Conservation (phyloP, 2,329 filamentous ascomycete species). For the Calonectria pauciramosa region DNA sequence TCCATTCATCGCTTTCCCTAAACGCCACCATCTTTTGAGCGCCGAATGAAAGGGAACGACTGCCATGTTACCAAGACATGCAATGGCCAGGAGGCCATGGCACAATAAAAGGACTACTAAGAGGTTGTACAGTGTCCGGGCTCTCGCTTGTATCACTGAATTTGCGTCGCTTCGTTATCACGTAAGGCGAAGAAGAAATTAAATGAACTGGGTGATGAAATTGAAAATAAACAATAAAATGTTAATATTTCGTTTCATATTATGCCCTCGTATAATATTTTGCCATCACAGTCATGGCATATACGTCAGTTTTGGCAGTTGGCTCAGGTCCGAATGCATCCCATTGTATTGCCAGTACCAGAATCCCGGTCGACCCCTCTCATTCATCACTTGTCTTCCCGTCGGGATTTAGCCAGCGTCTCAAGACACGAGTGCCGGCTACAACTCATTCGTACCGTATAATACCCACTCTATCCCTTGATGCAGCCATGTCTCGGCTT, state of each 20-base stretch:
- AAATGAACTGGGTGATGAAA: neutral
- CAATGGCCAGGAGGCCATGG: neutral
- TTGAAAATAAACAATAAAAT: neutral
- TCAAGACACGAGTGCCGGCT: neutral
- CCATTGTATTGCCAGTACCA: neutral
- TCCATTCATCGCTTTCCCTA: constrained; percentile 12
- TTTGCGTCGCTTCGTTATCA: neutral
- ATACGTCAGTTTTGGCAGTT: neutral
- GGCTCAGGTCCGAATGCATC: neutral
- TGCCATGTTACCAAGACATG: neutral
- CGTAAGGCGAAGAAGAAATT: neutral
- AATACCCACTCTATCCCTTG: neutral
- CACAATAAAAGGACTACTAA: neutral
- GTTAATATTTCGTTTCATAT: neutral
- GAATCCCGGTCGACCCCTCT: neutral
- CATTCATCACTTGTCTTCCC: neutral
- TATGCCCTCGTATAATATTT: neutral
- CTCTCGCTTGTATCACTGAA: neutral
- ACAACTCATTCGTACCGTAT: neutral
- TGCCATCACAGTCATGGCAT: neutral
- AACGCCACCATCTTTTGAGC: constrained; percentile 9
- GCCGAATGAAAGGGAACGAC: constrained; percentile 4
- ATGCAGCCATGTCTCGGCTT: constrained; percentile 5
- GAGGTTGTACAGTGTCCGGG: neutral
- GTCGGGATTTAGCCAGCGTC: neutral